Percentiles rank a stretch among this genome's conserved stretches.
phyloP scores from a whole-genome alignment of 306 rosid genomes.

The Arachis hypogaea region DNA sequence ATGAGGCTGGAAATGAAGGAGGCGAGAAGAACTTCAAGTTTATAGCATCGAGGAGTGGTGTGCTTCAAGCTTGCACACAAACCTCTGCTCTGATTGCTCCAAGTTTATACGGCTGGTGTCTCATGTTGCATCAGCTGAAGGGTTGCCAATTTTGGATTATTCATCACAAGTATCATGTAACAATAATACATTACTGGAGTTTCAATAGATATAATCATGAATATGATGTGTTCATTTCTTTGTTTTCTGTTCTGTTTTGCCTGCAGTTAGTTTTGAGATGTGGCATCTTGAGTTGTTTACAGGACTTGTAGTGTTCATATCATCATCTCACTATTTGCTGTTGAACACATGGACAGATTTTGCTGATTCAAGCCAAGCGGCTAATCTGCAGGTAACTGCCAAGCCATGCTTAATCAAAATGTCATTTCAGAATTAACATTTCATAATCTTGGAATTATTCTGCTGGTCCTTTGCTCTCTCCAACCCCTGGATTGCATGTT shows the following conservation, averaged over 20 bases:
- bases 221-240: not conserved
- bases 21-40: conserved; percentile 34
- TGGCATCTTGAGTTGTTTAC: conserved; percentile 93
- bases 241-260: not conserved
- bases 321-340: conserved; percentile 69
- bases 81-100: conserved; percentile 81
- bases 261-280: conserved; percentile 82
- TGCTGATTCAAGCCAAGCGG: conserved; percentile 88
- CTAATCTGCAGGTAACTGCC: conserved; percentile 76
- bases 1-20: conserved; percentile 29
- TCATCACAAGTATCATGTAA: conserved; percentile 66
- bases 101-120: conserved; percentile 75
- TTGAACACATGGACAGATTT: conserved; percentile 84
- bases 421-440: conserved; percentile 5
- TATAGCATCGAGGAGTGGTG: conserved; percentile 64
- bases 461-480: conserved; percentile 82
- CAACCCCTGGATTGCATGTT: conserved; percentile 75
- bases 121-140: conserved; percentile 73
- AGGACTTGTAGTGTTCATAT: conserved; percentile 71
- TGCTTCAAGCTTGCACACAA: conserved; percentile 78
- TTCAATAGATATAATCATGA: conserved; percentile 28
- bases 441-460: conserved; percentile 24
- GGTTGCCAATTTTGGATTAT: conserved; percentile 83
- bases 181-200: not conserved
- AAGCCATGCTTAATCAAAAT: conserved; percentile 28